Base-by-base conservation (phyloP, 2,329 filamentous ascomycete genomes). In the Dothistroma pini region DNA sequence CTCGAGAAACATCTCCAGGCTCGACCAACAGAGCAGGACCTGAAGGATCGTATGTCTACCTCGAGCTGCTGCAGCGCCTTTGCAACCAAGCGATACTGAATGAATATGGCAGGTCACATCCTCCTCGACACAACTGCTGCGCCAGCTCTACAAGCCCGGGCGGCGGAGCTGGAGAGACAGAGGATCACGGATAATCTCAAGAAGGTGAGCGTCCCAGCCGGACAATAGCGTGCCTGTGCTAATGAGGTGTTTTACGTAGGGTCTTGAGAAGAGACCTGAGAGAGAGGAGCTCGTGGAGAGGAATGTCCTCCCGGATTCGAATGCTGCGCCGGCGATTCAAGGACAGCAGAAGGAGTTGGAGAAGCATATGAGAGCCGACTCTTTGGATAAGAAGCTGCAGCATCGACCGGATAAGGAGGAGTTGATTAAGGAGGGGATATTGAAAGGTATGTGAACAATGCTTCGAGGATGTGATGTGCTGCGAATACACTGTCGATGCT, bases 301-400 rank as follows among this genome's bases (percentile, higher is more conserved):
- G 69, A 96, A 96, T 77, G 96, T 97, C 74, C 86, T 97, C 29
- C 90, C 90, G 29, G 86, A 87, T 59, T 89, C 89, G 34, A 88
- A 77, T 56, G 91, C 89, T 19, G 91, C 92, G 0, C 92, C 93
- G 0, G 84, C 88, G 2, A 80, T 97, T 57, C 87, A 89, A 72
- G 91, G 88, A 59, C 86, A 91, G 64, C 91, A 95, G 76, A 88
- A 85, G 72, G 90, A 96, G 79, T 86, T 97, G 48, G 86, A 92
- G 76, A 91, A 88, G 74, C 88, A 91, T 75, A 96, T 97, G 92
- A 85, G 89, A 14, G 89, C 87, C 62, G 90, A 96, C 75, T 89
- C 84, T 58, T 82, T 97, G 64, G 95, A 96, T 76, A 91, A 96
- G 72, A 93, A 93, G 75, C 86, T 97, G 64, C 84, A 89, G 71